Evolutionary conservation across 495 filamentous ascomycete genomes (phyloP), one percentile per base, ranked within the genome.

Genomic region (Hypoxylon crocopeplum): DNA sequence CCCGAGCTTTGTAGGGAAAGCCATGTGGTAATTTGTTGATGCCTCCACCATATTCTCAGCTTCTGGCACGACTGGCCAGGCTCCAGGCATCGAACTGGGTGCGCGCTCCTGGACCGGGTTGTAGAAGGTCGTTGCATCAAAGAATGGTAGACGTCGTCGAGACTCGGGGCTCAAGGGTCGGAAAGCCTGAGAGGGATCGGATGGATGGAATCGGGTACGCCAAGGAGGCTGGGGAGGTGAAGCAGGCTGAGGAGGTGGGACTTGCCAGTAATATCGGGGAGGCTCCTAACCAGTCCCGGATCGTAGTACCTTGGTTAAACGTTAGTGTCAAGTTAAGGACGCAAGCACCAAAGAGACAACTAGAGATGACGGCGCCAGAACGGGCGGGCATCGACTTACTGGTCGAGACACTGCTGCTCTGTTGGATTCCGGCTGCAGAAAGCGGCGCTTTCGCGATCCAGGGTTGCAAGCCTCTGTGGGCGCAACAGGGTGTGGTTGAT

Each of bases 281-380:
- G 40, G 59, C 45, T 8, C 48, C 59, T 63, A 63, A 57, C 59
- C 13, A 56, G 20, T 48, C 53, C 32, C 27, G 44, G 36, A 12
- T 48, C 3, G 24, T 32, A 25, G 48, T 6, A 17, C 16, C 59
- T 62, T 12, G 7, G 16, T 19, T 0, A 19, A 44, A 48, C 7
- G 37, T 63, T 44, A 63, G 42, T 16, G 7, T 3, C 7, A 16
- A 33, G 16, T 25, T 7, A 16, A 42, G 15, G 17, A 3, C 12
- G n/a, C n/a, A n/a, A n/a, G n/a, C n/a, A n/a, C n/a, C n/a, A n/a
- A n/a, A n/a, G n/a, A n/a, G n/a, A n/a, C n/a, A n/a, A n/a, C n/a
- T n/a, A n/a, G n/a, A n/a, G n/a, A n/a, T n/a, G n/a, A n/a, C n/a
- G n/a, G n/a, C n/a, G n/a, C n/a, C n/a, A n/a, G n/a, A n/a, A n/a